Base-by-base conservation (phyloP, 805 yeast species). In the Teunomyces kruisii region DNA sequence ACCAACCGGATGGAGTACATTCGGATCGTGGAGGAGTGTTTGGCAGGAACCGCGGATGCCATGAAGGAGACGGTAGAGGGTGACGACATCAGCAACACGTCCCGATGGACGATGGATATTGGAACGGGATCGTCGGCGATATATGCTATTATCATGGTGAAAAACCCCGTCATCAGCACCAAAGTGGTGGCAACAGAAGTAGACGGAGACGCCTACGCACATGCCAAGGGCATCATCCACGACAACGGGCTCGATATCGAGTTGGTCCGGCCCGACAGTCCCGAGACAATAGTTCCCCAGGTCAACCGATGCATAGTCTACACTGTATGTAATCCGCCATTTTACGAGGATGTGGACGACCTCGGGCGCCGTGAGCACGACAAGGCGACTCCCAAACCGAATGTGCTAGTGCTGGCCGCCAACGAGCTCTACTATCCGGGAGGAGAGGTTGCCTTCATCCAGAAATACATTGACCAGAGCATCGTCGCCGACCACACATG, bases 321-420 rank as follows among this genome's bases (percentile, higher is more conserved):
- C 31, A 45, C 53, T 3, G 44, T 57, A 12, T 57, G 61, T 41
- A 57, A 57, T 35, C 61, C 61, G 3, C 61, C 61, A 4, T 57
- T 57, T 37, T 57, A 57, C 46, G 12, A 33, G 24, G 40, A 41
- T 32, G 12, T 9, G 8, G 27, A 37, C 5, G 56, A 54, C 10
- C 32, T 41, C 7, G 28, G 28, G 14, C 42, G 16, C 12, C 49
- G 44, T 26, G 47, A 48, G 9, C 17, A 10, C 3, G 15, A 19
- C 22, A 50, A 49, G 24, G 17, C 36, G 14, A 31, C 39, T 5
- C 24, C 26, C 8, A 48, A 50, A 35, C 42, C 39, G 9, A 49
- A 46, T 33, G 46, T 37, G 14, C 36, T 53, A 16, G 40, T 30
- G 3, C 52, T 46, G 27, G 17, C 44, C 15, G 44, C 40, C 5